Base-by-base conservation (phyloP, 768 basidiomycete genomes). In the Naematelia encephala region DNA sequence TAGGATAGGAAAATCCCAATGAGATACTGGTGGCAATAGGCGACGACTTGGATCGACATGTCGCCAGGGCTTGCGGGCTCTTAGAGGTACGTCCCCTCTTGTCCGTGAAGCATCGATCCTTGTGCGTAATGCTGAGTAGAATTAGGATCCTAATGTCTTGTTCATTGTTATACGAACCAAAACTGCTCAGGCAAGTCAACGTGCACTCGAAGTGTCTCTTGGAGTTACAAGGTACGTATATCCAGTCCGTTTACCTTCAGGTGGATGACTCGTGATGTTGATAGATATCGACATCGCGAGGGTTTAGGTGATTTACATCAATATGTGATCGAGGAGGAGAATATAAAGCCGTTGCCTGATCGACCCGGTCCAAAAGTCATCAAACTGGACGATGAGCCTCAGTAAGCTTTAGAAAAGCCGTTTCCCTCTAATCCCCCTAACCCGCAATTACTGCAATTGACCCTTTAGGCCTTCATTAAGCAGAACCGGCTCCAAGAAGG, bases 241-340 rank as follows among this genome's bases (percentile, higher is more conserved):
- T 16, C 8, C 43, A 12, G 11, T 48, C 47, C n/a, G n/a, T n/a
- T n/a, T n/a, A n/a, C n/a, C n/a, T 25, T n/a, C 25, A 22, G n/a
- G 39, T 10, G 4, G 8, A 21, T 5, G 26, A 30, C 44, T 5
- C 30, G 14, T 30, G 56, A 45, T 54, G 42, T 34, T 19, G 28
- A n/a, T 49, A 75, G 75, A 58, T 68, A 66, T 43, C 26, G 76
- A 34, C 74, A 77, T 68, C 63, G 74, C 16, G 71, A 68, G 44
- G 71, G 70, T 13, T 25, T 75, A 29, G 59, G 61, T 22, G 70
- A 73, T 43, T 48, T 77, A 14, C 61, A 72, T 29, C 76, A 77
- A 56, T 77, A 77, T 54, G 72, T 77, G 10, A 60, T 70, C 12
- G 76, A 77, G 42, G 68, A 73, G 30, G 63, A 61, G 8, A 39